Conservation (phyloP, 2,329 filamentous ascomycete species). For the Ceratocystis colombiana region DNA sequence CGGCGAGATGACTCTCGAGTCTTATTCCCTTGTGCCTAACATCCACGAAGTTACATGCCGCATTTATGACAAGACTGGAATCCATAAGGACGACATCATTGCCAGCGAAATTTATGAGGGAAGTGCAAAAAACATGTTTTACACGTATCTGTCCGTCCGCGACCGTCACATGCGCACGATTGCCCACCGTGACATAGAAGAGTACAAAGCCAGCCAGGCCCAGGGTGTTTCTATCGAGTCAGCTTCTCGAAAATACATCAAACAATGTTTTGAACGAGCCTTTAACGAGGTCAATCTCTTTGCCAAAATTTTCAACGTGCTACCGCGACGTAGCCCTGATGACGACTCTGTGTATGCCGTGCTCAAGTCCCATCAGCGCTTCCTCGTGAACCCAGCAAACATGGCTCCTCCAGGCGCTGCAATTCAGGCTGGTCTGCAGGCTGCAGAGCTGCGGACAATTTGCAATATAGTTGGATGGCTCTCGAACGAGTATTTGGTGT, state of each 20-base stretch:
- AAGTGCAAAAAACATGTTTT: constrained; percentile 46
- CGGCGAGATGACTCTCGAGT: constrained; percentile 48
- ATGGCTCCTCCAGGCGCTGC: constrained; percentile 43
- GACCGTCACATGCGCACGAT: constrained; percentile 46
- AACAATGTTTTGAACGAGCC: constrained; percentile 50
- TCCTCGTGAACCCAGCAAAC: constrained; percentile 46
- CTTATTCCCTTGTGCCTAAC: constrained; percentile 47
- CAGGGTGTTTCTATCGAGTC: constrained; percentile 44
- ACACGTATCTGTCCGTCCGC: constrained; percentile 43
- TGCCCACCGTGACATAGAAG: constrained; percentile 44
- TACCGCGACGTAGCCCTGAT: constrained; percentile 43
- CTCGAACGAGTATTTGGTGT: constrained; percentile 46
- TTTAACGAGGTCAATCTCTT: constrained; percentile 47
- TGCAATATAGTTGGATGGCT: constrained; percentile 51
- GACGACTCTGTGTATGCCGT: constrained; percentile 42
- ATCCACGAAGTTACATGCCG: constrained; percentile 43
- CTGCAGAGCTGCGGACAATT: constrained; percentile 40
- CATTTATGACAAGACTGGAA: constrained; percentile 45
- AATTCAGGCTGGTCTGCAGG: constrained; percentile 42
- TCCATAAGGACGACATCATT: constrained; percentile 36
- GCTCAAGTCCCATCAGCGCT: constrained; percentile 42
- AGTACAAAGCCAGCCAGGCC: constrained; percentile 42
- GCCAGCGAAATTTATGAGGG: constrained; percentile 45
- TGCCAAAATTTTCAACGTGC: constrained; percentile 45
- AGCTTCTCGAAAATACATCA: constrained; percentile 48